These are phyloP conservation scores for Incumbomyces lentus DNA, from an alignment of 2,329 filamentous ascomycete genomes.

Conservation along the genomic window DNA sequence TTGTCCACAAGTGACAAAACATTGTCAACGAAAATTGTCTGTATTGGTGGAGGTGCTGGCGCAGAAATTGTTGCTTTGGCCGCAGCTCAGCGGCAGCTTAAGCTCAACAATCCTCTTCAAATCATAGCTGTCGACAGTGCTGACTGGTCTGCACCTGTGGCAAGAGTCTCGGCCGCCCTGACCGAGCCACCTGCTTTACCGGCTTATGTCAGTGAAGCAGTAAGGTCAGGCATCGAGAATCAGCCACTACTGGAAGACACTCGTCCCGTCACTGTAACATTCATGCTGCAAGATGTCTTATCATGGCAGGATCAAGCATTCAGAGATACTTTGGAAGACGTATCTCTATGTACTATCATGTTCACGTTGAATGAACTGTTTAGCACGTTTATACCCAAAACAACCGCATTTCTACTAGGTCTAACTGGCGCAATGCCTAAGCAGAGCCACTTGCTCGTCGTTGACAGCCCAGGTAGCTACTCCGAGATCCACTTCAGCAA, in stretches of 20 bases:
- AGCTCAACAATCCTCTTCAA: slow-evolving; percentile 21
- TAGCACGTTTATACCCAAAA: slow-evolving; percentile 60
- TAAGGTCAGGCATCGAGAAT: slow-evolving; percentile 11
- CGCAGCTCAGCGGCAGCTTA: slow-evolving; percentile 20
- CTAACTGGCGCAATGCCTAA: slow-evolving; percentile 50
- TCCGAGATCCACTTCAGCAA: slow-evolving; percentile 65
- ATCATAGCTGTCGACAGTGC: slow-evolving; percentile 71
- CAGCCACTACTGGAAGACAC: slow-evolving; percentile 10
- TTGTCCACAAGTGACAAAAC: not conserved
- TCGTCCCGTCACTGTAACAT: slow-evolving; percentile 27
- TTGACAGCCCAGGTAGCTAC: slow-evolving; percentile 90
- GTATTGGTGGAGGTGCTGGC: slow-evolving; percentile 55
- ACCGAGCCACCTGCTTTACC: slow-evolving; percentile 23
- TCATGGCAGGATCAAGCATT: slow-evolving; percentile 10
- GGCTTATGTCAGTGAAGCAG: slow-evolving; percentile 15
- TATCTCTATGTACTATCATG: slow-evolving; percentile 64
- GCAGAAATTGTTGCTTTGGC: slow-evolving; percentile 57
- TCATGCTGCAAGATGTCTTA: slow-evolving; percentile 44
- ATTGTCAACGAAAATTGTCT: slow-evolving; percentile 35
- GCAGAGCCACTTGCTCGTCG: slow-evolving; percentile 65
- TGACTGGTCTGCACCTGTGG: slow-evolving; percentile 58
- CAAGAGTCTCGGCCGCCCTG: slow-evolving; percentile 48
- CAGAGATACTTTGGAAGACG: slow-evolving; percentile 7
- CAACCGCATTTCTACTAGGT: slow-evolving; percentile 63
- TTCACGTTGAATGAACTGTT: slow-evolving; percentile 97